Conservation (phyloP, 2,329 filamentous ascomycete species). For the Cercospora sp. region DNA sequence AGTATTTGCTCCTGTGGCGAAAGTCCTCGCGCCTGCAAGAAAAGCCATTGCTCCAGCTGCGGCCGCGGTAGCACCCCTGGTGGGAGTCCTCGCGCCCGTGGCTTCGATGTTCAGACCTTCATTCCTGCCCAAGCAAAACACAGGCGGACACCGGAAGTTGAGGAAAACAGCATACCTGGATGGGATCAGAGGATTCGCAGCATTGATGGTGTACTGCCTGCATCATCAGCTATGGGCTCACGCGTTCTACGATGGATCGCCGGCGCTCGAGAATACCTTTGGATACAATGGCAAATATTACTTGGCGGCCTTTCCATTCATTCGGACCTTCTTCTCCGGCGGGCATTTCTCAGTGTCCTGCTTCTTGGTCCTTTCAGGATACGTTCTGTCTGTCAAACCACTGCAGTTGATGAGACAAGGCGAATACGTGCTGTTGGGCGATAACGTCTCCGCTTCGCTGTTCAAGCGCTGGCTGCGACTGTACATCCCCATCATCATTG, state of each 20-base stretch:
- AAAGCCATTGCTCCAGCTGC: constrained; percentile 22
- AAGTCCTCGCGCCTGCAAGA: constrained; percentile 14
- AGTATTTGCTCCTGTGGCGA: constrained; percentile 14
- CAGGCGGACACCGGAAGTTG: constrained; percentile 30
- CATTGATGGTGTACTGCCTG: constrained; percentile 65
- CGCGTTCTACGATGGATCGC: constrained; percentile 27
- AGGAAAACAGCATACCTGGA: constrained; percentile 63
- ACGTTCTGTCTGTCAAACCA: constrained; percentile 54
- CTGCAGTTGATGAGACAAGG: constrained; percentile 42
- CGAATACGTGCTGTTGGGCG: constrained; percentile 37
- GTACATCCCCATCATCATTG: constrained; percentile 55
- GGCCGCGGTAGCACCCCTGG: constrained; percentile 16
- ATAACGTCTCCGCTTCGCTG: constrained; percentile 51
- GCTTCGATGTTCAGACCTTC: constrained; percentile 23
- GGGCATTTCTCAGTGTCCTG: constrained; percentile 60
- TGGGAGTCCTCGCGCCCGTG: constrained; percentile 23
- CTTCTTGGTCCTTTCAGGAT: constrained; percentile 57
- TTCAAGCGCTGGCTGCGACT: constrained; percentile 56
- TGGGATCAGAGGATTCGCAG: constrained; percentile 66
- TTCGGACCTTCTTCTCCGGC: constrained; percentile 62
- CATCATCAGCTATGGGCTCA: constrained; percentile 62
- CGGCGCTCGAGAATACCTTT: constrained; percentile 27
- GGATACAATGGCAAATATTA: constrained; percentile 53
- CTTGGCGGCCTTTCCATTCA: constrained; percentile 56
- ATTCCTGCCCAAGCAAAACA: constrained; percentile 23